Conservation (phyloP, 2,329 filamentous ascomycete species). For the Xenoacremonium recifei region DNA sequence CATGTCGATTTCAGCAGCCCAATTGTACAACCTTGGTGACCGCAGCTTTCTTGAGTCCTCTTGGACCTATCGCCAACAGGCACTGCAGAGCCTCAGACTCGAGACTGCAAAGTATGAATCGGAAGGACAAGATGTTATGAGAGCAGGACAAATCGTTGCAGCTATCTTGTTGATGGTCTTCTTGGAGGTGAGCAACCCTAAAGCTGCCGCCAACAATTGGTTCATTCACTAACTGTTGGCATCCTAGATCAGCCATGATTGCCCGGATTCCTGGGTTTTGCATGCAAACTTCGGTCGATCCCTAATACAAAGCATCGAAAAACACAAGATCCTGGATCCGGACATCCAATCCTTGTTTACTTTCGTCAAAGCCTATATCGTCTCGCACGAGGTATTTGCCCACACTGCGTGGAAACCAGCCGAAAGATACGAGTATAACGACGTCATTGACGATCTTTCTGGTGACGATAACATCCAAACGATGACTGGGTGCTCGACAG, state of each 20-base stretch:
- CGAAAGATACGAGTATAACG: neutral
- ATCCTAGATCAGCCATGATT: constrained; percentile 25
- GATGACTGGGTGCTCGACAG: constrained; percentile 14
- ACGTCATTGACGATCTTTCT: neutral
- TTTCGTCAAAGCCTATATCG: constrained; percentile 25
- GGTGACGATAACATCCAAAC: constrained; percentile 13
- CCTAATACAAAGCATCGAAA: constrained; percentile 11
- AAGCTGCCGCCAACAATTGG: too few species aligned
- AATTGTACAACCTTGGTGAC: constrained; percentile 24
- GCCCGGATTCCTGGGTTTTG: constrained; percentile 25
- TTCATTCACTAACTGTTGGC: neutral
- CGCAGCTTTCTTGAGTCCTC: constrained; percentile 13
- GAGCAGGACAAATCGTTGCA: neutral
- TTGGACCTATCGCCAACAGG: constrained; percentile 18
- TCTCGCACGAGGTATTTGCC: constrained; percentile 15
- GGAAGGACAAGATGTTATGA: neutral
- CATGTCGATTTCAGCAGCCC: constrained; percentile 26
- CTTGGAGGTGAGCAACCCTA: neutral
- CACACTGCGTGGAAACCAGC: constrained; percentile 11
- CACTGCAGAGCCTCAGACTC: constrained; percentile 14
- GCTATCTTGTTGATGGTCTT: neutral
- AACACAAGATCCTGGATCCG: constrained; percentile 7
- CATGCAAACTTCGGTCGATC: constrained; percentile 23
- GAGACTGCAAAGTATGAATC: neutral
- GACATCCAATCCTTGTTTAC: constrained; percentile 16